Base-by-base conservation (phyloP, 2,329 filamentous ascomycete species). In the Nigrospora osmanthi region DNA sequence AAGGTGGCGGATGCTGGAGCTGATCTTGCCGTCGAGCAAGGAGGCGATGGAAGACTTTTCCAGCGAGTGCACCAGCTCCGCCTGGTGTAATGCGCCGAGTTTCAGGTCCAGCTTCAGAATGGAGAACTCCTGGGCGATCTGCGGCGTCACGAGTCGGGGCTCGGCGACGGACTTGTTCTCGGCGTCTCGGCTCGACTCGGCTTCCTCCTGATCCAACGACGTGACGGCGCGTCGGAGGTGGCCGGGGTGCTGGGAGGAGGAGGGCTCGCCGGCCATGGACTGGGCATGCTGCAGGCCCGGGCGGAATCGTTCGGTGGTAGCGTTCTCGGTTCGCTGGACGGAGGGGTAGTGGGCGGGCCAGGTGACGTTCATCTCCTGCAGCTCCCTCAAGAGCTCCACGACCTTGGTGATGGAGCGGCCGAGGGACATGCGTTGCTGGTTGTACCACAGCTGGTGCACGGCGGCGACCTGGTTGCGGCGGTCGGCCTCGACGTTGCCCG, bases 281-380 rank as follows among this genome's bases (percentile, higher is more conserved):
- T 81, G 75, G 2, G 82, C 75, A 52, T 87, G 84, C 32, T 73
- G 66, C 42, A 89, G 65, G 17, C 74, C 74, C 11, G 85, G 83
- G 28, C 84, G 73, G 13, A 41, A 28, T 3, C 28, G 44, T 12
- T 54, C 57, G n/a, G 68, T 56, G 28, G 63, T 58, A 38, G 68
- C 55, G 48, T 60, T 50, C 43, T 78, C 74, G 32, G 78, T 61
- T 51, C 81, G 74, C 59, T 89, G 83, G 3, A 91, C 83, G 2
- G 90, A 88, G 43, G 93, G 93, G 62, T 98, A 98, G 61, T 94
- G 87, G 31, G 90, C 91, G 1, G 93, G 93, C 93, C 93, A 97
- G 58, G 83, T 79, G 13, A 84, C 71, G 59, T 98, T 98, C 76
- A 88, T 93, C 50, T 90, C 78, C 64, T 95, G 90, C 46, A 98